These are phyloP conservation scores for Sisymbrium irio DNA, from an alignment of 345 rosid genomes.

Conservation along the genomic window DNA sequence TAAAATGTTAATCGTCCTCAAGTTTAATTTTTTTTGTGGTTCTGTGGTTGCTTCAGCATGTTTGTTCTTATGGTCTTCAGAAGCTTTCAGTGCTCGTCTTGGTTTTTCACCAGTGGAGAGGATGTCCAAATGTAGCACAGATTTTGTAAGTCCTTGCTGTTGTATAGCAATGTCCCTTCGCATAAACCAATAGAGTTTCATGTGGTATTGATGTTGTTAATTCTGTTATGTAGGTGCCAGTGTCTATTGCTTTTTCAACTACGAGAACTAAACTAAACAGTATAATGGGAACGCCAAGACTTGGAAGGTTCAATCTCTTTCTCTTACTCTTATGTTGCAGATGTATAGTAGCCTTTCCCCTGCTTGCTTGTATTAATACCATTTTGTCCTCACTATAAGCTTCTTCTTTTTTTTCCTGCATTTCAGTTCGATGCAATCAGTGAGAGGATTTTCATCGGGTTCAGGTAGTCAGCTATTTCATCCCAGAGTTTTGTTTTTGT, in stretches of 20 bases:
- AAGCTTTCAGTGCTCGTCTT: slow-evolving; percentile 39
- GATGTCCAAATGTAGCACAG: slow-evolving; percentile 33
- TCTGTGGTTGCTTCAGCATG: slow-evolving; percentile 22
- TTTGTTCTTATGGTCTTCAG: slow-evolving; percentile 43
- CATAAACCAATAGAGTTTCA: background rate
- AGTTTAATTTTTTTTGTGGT: too few relatives aligned
- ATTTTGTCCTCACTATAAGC: background rate
- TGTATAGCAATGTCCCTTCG: background rate
- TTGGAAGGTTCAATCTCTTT: slow-evolving; percentile 35
- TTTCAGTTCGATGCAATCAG: slow-evolving; percentile 48
- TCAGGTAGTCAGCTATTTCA: slow-evolving; percentile 51
- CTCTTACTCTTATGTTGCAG: background rate
- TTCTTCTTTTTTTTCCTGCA: background rate
- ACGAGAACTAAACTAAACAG: slow-evolving; percentile 35
- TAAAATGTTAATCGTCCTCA: slow-evolving; percentile 20
- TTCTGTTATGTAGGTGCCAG: slow-evolving; percentile 41
- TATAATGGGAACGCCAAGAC: slow-evolving; percentile 35
- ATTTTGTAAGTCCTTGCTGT: slow-evolving; percentile 45
- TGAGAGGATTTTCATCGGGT: slow-evolving; percentile 73
- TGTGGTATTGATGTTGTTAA: background rate
- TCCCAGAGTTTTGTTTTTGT: background rate
- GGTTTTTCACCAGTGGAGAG: slow-evolving; percentile 40
- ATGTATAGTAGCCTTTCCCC: background rate
- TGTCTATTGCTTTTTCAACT: slow-evolving; percentile 35
- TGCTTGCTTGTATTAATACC: background rate